These are phyloP conservation scores for Boletellus sp. DNA, from an alignment of 768 basidiomycete genomes.

Conservation along the genomic window DNA sequence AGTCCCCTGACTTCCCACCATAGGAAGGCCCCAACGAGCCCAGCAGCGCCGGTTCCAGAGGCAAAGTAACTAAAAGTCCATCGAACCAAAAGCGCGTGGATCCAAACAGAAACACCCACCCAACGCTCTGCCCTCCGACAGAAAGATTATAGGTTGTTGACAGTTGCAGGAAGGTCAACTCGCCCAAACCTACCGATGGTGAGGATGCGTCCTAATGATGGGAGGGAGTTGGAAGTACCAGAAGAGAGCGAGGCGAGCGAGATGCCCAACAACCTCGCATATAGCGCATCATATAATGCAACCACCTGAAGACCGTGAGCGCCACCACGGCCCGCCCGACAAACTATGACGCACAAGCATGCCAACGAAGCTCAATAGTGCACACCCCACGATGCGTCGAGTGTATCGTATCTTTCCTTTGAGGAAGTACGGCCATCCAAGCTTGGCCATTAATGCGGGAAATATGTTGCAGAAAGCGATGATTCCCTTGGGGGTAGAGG, in stretches of 20 bases:
- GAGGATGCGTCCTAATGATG: background rate
- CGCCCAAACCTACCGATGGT: slow-evolving; percentile 70
- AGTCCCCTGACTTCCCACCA: slow-evolving; percentile 93
- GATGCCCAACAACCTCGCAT: slow-evolving; percentile 76
- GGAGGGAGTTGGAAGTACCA: slow-evolving; percentile 40
- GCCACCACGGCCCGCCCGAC: background rate
- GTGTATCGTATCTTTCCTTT: slow-evolving; percentile 83
- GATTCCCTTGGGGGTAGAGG: slow-evolving; percentile 89
- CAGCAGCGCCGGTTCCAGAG: slow-evolving; percentile 91
- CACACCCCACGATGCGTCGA: slow-evolving; percentile 71
- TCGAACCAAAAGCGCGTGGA: background rate
- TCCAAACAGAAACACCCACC: slow-evolving; percentile 41
- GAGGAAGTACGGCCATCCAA: slow-evolving; percentile 89
- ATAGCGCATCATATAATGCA: slow-evolving; percentile 62
- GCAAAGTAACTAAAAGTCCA: slow-evolving; percentile 71
- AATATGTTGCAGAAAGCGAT: slow-evolving; percentile 95
- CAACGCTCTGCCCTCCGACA: slow-evolving; percentile 75
- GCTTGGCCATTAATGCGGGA: slow-evolving; percentile 80
- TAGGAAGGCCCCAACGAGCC: slow-evolving; percentile 84
- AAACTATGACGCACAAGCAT: slow-evolving; percentile 67
- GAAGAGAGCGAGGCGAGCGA: slow-evolving; percentile 82
- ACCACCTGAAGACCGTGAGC: slow-evolving; percentile 54
- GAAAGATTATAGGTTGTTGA: slow-evolving; percentile 76
- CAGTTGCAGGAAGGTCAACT: slow-evolving; percentile 92
- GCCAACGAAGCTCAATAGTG: slow-evolving; percentile 68